Evolutionary conservation across 2,329 filamentous ascomycete genomes (phyloP), one percentile per base, ranked within the genome.

Genomic region (Truncatella angustata): DNA sequence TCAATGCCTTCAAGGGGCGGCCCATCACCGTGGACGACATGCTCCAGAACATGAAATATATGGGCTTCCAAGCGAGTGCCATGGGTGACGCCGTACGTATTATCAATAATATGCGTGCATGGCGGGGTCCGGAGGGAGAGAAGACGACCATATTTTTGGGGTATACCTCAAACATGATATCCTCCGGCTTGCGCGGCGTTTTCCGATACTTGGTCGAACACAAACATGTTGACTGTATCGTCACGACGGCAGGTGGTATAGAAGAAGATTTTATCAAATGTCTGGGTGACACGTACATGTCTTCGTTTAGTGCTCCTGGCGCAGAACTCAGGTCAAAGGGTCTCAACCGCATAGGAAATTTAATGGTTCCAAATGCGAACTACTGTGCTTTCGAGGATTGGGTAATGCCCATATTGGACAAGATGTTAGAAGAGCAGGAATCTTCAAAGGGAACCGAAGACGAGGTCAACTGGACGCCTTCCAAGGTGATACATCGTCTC

Each of bases 261-360:
- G 94, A 99, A 71, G 94, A 99, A 69, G 94, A 99, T 71, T 86
- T 99, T 53, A 99, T 99, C 80, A 99, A 99, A 75, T 99, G 94
- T 63, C 85, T 99, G 2, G 94, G 88, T 10, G 87, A 91, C 49
- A 99, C 94, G 0, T 99, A 97, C 70, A 85, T 97, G 66, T 90
- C 91, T 40, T 86, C 89, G 1, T 99, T 97, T 73, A 83, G 80
- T 48, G 86, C 90, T 0, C 74, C 81, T 1, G 94, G 94, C 12
- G 86, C 88, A 7, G 82, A 84, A 1, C 80, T 99, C 20, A 89
- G 94, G 35, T 81, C 85, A 56, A 88, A 90, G 67, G 94, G 94
- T 9, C 82, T 97, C 64, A 99, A 99, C 72, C 86, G 94, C 28
- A 97, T 99, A 63, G 94, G 94, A 48, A 97, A 99, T 65, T 80